Base-by-base conservation (phyloP, 768 basidiomycete genomes). In the Suillus occidentalis region DNA sequence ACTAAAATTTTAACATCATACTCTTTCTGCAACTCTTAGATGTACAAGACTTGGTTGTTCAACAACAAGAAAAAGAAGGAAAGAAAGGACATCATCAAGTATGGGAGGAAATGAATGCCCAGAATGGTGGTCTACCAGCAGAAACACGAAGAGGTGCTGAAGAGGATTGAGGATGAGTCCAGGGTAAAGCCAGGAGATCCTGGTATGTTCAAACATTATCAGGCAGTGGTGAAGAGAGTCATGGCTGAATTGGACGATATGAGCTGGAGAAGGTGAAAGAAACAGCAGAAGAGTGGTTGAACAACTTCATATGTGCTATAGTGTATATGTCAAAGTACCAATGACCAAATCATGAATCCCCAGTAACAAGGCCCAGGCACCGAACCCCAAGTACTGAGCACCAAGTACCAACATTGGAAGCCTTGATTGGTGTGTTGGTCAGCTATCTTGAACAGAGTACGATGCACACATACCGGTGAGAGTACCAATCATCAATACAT, bases 331-430 rank as follows among this genome's bases (percentile, higher is more conserved):
- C n/a, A n/a, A n/a, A n/a, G n/a, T n/a, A n/a, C n/a, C n/a, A n/a
- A n/a, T n/a, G n/a, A n/a, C n/a, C n/a, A n/a, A n/a, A n/a, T n/a
- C n/a, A n/a, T n/a, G n/a, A n/a, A n/a, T n/a, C n/a, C n/a, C n/a
- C n/a, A n/a, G n/a, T n/a, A n/a, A n/a, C n/a, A n/a, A n/a, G n/a
- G n/a, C n/a, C n/a, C n/a, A n/a, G n/a, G n/a, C n/a, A n/a, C n/a
- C n/a, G n/a, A n/a, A n/a, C n/a, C n/a, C n/a, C n/a, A n/a, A n/a
- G n/a, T n/a, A n/a, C n/a, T n/a, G n/a, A n/a, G n/a, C n/a, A n/a
- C n/a, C n/a, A n/a, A n/a, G n/a, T 3, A 28, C 91, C 92, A 94
- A 92, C 91, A 93, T 83, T 93, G 90, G 90, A 92, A 92, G 73
- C 91, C 93, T 81, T 79, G 73, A 68, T 56, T 66, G 4, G 49